phyloP scores from a whole-genome alignment of 306 rosid genomes.

The Quillaja saponaria region DNA sequence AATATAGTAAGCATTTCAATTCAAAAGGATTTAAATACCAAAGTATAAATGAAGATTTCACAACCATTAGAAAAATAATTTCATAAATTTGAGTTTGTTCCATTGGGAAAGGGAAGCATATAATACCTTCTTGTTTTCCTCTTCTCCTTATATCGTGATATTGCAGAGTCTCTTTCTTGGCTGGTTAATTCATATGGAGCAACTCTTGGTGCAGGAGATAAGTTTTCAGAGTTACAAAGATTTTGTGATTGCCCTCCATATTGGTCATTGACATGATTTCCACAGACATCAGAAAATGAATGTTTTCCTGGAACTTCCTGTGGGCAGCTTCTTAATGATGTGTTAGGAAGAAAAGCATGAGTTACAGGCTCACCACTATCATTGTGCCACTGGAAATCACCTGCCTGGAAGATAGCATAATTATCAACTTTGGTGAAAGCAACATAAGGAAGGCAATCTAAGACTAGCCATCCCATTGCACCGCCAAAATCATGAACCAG shows the following conservation, averaged over 20 bases:
- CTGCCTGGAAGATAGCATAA: conserved; percentile 22
- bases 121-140: conserved; percentile 83
- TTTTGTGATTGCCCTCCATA: conserved; percentile 30
- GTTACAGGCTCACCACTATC: conserved; percentile 36
- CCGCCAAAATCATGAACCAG: too few relatives aligned
- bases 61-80: too few relatives aligned
- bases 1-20: too few relatives aligned
- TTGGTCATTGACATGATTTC: conserved; percentile 30
- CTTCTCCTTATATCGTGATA: conserved; percentile 86
- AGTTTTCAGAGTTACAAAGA: conserved; percentile 33
- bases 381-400: conserved; percentile 44
- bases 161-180: conserved; percentile 78
- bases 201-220: conserved; percentile 42
- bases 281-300: conserved; percentile 32
- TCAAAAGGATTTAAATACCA: too few relatives aligned
- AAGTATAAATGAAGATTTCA: too few relatives aligned
- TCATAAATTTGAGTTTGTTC: neutral
- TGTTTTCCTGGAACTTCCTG: conserved; percentile 47
- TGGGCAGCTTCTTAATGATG: conserved; percentile 29
- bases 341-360: conserved; percentile 44
- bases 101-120: conserved; percentile 16
- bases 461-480: too few relatives aligned
- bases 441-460: too few relatives aligned
- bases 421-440: too few relatives aligned
- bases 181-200: conserved; percentile 52